A percentile compares a stretch with the other conserved stretches of the same genome.
Conservation (phyloP, 495 filamentous ascomycete species). For the Trichoderma asperelloides region DNA sequence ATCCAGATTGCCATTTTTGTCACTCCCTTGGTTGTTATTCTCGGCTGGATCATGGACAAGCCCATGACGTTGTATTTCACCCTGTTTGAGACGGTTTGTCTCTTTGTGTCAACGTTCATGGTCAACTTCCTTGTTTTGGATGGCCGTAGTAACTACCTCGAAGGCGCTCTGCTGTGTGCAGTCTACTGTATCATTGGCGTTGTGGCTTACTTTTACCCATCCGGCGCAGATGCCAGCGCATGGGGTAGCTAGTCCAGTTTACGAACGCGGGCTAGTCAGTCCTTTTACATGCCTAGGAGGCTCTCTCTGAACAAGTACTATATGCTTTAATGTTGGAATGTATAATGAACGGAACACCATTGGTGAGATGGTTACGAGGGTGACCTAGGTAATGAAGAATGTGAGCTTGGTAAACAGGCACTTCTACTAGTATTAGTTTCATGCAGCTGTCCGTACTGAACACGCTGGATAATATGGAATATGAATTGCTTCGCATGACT, state of each 20-base stretch:
- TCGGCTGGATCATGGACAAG: slow-evolving; percentile 78
- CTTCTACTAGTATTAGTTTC: neutral
- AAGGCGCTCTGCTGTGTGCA: slow-evolving; percentile 72
- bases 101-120: slow-evolving; percentile 81
- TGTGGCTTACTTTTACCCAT: slow-evolving; percentile 56
- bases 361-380: neutral
- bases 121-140: slow-evolving; percentile 88
- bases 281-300: neutral
- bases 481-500: neutral
- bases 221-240: slow-evolving; percentile 37
- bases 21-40: slow-evolving; percentile 76
- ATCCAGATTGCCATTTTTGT: slow-evolving; percentile 89
- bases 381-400: neutral
- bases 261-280: neutral
- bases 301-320: neutral
- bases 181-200: slow-evolving; percentile 75
- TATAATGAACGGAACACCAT: neutral
- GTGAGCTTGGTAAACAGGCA: neutral
- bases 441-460: neutral
- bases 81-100: slow-evolving; percentile 77
- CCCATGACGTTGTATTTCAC: slow-evolving; percentile 88
- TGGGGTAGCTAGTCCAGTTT: slow-evolving; percentile 18
- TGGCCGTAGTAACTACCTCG: slow-evolving; percentile 80
- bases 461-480: neutral
- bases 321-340: too few relatives aligned